Evolutionary conservation across 208 protist species (phyloP), one percentile per base, ranked within the genome.

Genomic region (Leishmania mexicana): DNA sequence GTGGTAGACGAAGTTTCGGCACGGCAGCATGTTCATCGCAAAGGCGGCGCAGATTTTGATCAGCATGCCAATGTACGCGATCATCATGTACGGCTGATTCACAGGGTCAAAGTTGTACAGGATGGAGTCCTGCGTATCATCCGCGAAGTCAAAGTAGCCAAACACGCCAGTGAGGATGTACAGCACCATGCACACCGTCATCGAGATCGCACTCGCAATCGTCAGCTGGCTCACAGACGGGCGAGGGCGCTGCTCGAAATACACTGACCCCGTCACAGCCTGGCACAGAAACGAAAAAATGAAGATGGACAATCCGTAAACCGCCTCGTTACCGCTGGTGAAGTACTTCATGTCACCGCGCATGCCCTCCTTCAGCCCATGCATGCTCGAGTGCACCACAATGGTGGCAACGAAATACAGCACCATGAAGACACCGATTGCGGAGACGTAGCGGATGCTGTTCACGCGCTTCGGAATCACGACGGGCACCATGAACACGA

Each of bases 211-310:
- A 17, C 85, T 79, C 65, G 78, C 84, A 0, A 91, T 1, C 45
- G 92, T 95, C 60, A 97, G 90, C n/a, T 83, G 77, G 11, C 47
- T 0, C 13, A 89, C 76, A 3, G 86, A 89, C 4, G 88, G 86
- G 19, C 80, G 53, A 45, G 86, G 76, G 11, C 78, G 76, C 88
- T 92, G 85, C 53, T 95, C 91, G 49, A 80, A 85, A 49, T 96
- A 95, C 21, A 96, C 85, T 3, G 78, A 76, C 6, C 78, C 78
- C 11, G 78, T 45, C n/a, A 81, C 51, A 3, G 90, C 88, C 74
- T 97, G 95, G 71, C 89, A 96, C 68, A 96, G 49, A 68, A 88
- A 96, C 10, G 89, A 78, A 57, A 97, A 96, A 31, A 95, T 84
- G 77, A 97, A 95, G 58, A 96, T 89, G 35, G 88, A 90, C 40